Evolutionary conservation across 371 early-diverging fungal species (phyloP), one percentile per base, ranked within the genome.

Genomic region (Mortierella polycephala): DNA sequence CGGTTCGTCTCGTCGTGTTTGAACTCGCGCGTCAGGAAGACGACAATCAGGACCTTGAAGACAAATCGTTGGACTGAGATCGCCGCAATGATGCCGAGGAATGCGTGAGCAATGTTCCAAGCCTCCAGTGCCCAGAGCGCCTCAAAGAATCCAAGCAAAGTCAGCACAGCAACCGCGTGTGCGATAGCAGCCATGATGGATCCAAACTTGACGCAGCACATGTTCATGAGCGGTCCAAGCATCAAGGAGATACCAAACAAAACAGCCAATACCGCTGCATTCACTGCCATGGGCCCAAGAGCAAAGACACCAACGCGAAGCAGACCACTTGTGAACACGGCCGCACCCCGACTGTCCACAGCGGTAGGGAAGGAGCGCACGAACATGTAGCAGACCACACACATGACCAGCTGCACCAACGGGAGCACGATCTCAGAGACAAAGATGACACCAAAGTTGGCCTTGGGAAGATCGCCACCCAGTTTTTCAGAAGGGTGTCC

Each of bases 21-120:
- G 77, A 92, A 91, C 82, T 94, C 94, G 30, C 94, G 85, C 46
- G 95, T 90, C 54, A 95, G 80, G 64, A 92, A 89, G 47, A 92
- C 59, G 18, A 87, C 84, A 50, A 89, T 89, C 62, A 95, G 69
- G 0, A 91, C 49, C 44, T 90, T 88, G 71, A 94, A 86, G 13
- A 92, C 67, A 42, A 89, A 91, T 7, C 92, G 88, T 72, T 93
- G 93, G 14, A 93, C 83, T 12, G 83, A 60, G 51, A 90, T 89
- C 1, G 88, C 69, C 39, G 84, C 84, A 49, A 93, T 86, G 30
- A 92, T 65, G 14, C 92, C 93, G 44, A 95, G 74, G n/a, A 92
- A 68, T 1, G 92, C 87, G 55, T 85, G 81, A 20, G 84, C 55
- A 7, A 88, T 46, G 14, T 83, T 83, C 88, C 90, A 91, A 40